Conservation (phyloP, 495 filamentous ascomycete genomes). For the Penicillium pancosmium region DNA sequence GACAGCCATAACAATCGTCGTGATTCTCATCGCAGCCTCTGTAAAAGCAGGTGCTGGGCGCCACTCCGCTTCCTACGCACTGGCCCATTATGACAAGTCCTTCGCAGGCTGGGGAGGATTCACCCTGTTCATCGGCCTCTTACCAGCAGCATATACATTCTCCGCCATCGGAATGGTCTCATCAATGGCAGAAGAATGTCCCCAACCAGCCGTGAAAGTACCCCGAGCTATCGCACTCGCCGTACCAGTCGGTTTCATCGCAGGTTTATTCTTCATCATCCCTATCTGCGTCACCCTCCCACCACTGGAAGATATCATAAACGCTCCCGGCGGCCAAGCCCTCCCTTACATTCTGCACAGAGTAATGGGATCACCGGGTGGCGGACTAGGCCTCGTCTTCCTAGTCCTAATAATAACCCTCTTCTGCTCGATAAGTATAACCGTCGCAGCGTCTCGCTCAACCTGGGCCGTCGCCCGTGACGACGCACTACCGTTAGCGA, state of each 20-base stretch:
- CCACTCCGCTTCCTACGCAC: slow-evolving; percentile 44
- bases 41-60: slow-evolving; percentile 46
- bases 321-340: slow-evolving; percentile 43
- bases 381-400: slow-evolving; percentile 47
- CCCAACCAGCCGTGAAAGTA: slow-evolving; percentile 46
- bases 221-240: slow-evolving; percentile 48
- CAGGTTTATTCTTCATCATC: slow-evolving; percentile 52
- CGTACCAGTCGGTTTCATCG: slow-evolving; percentile 43
- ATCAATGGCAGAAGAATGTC: slow-evolving; percentile 54
- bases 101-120: slow-evolving; percentile 48
- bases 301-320: slow-evolving; percentile 43
- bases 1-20: slow-evolving; percentile 41
- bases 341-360: slow-evolving; percentile 51
- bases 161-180: slow-evolving; percentile 56
- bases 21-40: slow-evolving; percentile 44
- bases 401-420: slow-evolving; percentile 64
- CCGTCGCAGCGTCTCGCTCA: slow-evolving; percentile 59
- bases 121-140: slow-evolving; percentile 55
- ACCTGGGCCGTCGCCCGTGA: slow-evolving; percentile 66
- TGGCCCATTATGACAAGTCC: slow-evolving; percentile 52
- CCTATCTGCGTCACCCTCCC: slow-evolving; percentile 52
- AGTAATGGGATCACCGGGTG: slow-evolving; percentile 51
- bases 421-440: slow-evolving; percentile 65
- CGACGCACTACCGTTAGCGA: slow-evolving; percentile 42
- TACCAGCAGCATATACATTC: slow-evolving; percentile 55